Evolutionary conservation across 768 basidiomycete species (phyloP), one percentile per base, ranked within the genome.

Genomic region (Agaricus subrufescens): DNA sequence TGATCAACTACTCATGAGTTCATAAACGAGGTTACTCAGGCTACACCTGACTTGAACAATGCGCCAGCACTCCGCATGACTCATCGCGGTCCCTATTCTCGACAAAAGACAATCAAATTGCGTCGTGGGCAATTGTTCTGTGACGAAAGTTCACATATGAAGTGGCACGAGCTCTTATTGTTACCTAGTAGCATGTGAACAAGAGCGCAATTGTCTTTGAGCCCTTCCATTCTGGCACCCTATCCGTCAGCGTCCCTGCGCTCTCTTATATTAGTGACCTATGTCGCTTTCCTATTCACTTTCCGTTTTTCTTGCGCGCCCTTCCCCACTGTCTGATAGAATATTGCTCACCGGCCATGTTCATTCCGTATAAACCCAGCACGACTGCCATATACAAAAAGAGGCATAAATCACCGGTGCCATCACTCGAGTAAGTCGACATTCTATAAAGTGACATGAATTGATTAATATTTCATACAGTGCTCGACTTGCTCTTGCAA

Each of bases 111-210:
- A 12, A 10, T 7, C 14, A 46, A 25, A 3, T 42, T 6, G 14
- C 14, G 12, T 42, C 19, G 2, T 4, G 14, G 12, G 40, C 40
- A 19, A 19, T 42, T 42, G 40, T 19, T 19, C 19, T 42, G 1
- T 19, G 19, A 15, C 40, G 40, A 42, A 19, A 6, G 15, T 42
- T 12, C n/a, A 15, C 40, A 7, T 8, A 37, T 23, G 8, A 19
- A 8, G 26, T 39, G 42, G 46, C 52, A 53, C 45, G 37, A 53
- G 30, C 52, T 43, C 19, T 38, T 53, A 53, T 53, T 53, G 52
- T 53, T 46, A 45, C 7, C 31, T 37, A 38, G 25, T 3, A 44
- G 45, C 52, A 53, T 46, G 7, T 38, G 31, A 26, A 15, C 34
- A 7, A 19, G 27, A 31, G 19, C 8, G 19, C 11, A 53, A 53